These are phyloP conservation scores for Cytospora mali DNA, from an alignment of 2,329 filamentous ascomycete genomes.

Conservation along the genomic window DNA sequence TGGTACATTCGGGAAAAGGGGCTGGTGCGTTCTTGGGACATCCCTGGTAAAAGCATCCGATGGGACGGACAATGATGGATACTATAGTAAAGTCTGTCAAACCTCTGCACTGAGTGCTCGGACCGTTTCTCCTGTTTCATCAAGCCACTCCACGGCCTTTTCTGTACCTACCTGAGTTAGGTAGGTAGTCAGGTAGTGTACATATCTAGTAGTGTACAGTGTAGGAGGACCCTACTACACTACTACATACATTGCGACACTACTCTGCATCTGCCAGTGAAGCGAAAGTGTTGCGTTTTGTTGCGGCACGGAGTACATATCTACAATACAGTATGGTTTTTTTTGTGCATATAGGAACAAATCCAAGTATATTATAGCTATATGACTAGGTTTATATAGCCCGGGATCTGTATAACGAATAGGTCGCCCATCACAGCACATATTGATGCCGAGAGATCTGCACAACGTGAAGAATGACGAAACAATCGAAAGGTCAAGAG, in stretches of 20 bases:
- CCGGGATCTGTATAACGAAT: background rate
- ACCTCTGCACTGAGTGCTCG: slow-evolving; percentile 1
- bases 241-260: too few relatives aligned
- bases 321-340: too few relatives aligned
- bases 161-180: background rate
- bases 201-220: too few relatives aligned
- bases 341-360: background rate
- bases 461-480: background rate
- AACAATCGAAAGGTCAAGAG: background rate
- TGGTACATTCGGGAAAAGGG: slow-evolving; percentile 13
- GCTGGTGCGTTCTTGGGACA: slow-evolving; percentile 1
- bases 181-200: too few relatives aligned
- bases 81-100: background rate
- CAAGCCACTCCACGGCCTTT: background rate
- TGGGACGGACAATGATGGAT: background rate
- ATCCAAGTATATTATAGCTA: background rate
- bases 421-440: background rate
- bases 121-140: slow-evolving; percentile 24
- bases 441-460: background rate
- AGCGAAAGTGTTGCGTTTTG: background rate
- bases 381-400: background rate
- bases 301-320: background rate
- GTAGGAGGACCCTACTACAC: too few relatives aligned
- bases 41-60: slow-evolving; percentile 1
- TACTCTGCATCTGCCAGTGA: background rate